Conservation (phyloP, 108 stramenopile genomes). For the Skeletonema menzelii region DNA sequence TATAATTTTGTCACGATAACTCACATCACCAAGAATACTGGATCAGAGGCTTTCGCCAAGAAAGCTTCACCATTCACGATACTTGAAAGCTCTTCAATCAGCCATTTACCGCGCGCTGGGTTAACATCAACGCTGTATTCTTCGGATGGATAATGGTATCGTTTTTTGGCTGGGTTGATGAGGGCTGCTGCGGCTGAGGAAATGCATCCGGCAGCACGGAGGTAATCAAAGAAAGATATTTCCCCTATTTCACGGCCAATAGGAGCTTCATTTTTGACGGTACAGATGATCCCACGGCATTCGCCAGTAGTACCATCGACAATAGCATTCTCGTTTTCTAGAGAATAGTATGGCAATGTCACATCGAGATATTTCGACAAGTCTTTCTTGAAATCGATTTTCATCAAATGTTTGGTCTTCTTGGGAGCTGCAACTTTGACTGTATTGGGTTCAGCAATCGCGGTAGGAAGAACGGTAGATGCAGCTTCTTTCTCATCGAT, state of each 20-base stretch:
- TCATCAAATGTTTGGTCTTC: background rate
- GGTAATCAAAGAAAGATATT: constrained; percentile 21
- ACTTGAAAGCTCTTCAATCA: constrained; percentile 6
- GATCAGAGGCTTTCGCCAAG: constrained; percentile 1
- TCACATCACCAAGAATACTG: constrained; percentile 2
- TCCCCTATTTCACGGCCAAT: constrained; percentile 14
- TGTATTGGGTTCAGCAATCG: background rate
- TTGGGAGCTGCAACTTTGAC: background rate
- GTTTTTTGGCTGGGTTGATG: constrained; percentile 14
- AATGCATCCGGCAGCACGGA: constrained; percentile 16
- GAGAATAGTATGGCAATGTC: constrained; percentile 33
- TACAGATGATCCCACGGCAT: constrained; percentile 25
- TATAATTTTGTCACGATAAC: background rate
- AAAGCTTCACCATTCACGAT: background rate
- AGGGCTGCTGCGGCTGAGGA: constrained; percentile 20
- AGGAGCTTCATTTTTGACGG: constrained; percentile 27
- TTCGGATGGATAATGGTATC: constrained; percentile 20
- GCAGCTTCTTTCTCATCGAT: background rate
- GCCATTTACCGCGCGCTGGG: constrained; percentile 4
- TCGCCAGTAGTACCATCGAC: constrained; percentile 25
- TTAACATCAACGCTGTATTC: constrained; percentile 10
- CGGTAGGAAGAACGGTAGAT: background rate
- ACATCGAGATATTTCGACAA: constrained; percentile 25
- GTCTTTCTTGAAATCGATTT: constrained; percentile 22
- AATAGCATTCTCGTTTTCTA: constrained; percentile 34